A percentile compares a stretch with the other conserved stretches of the same genome.
Evolutionary conservation across 129 eudicot species (phyloP).

Genomic region (Tanacetum coccineum): DNA sequence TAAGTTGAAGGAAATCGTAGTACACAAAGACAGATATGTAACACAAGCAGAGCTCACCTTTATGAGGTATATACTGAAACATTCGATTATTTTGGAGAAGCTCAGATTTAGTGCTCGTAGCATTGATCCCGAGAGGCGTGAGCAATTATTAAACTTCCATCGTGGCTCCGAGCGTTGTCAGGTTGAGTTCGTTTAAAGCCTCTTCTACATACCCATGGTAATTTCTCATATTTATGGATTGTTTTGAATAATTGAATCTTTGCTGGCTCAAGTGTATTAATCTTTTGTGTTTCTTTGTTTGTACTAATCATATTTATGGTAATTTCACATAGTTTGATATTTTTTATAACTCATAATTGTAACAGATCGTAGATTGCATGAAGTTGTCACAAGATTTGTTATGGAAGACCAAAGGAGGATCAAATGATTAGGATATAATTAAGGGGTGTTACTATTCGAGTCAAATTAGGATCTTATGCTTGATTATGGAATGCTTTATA

Average conservation of each 20-base stretch:
- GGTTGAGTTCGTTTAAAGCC: constrained; percentile 20
- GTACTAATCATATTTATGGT: background rate
- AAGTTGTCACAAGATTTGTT: background rate
- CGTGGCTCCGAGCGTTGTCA: constrained; percentile 18
- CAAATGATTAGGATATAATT: too few species aligned
- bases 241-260: too few species aligned
- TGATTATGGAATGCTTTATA: too few species aligned
- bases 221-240: too few species aligned
- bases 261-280: background rate
- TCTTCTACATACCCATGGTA: too few species aligned
- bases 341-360: background rate
- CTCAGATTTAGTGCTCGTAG: constrained; percentile 2
- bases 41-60: constrained; percentile 17
- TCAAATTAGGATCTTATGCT: too few species aligned
- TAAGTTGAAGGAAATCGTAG: constrained; percentile 13
- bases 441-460: too few species aligned
- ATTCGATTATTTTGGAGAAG: constrained; percentile 1
- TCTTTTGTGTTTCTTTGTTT: background rate
- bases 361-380: constrained; percentile 6
- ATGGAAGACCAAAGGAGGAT: too few species aligned
- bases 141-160: constrained; percentile 9
- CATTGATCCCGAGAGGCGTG: background rate
- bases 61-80: constrained; percentile 17
- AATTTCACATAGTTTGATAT: background rate
- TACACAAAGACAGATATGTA: constrained; percentile 6